Percentiles rank a stretch among this genome's conserved stretches.
Conservation (phyloP, 352 stramenopile species). For the Pythium myriotylum region DNA sequence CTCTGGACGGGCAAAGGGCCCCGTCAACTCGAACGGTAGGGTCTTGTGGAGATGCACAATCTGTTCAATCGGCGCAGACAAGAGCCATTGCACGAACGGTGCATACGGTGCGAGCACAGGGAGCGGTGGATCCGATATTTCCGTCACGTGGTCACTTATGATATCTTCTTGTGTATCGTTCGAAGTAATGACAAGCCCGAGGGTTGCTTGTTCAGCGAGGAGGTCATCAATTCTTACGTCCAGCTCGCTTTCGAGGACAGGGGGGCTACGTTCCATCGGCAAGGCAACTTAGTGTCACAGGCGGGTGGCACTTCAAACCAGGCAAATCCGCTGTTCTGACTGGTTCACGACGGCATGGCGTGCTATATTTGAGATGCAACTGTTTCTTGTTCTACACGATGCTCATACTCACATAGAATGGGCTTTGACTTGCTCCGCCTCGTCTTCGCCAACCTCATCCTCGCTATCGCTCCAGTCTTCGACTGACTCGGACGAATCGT, state of each 20-base stretch:
- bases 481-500: slow-evolving; percentile 9
- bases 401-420: slow-evolving; percentile 4
- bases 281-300: neutral
- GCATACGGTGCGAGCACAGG: slow-evolving; percentile 41
- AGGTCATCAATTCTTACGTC: slow-evolving; percentile 18
- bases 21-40: slow-evolving; percentile 28
- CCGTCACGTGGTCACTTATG: neutral
- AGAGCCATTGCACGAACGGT: slow-evolving; percentile 65
- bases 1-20: slow-evolving; percentile 2
- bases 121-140: slow-evolving; percentile 38
- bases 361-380: slow-evolving; percentile 1
- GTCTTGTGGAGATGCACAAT: slow-evolving; percentile 37
- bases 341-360: neutral
- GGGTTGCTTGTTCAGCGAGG: slow-evolving; percentile 4
- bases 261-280: neutral
- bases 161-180: neutral
- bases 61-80: slow-evolving; percentile 47
- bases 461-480: slow-evolving; percentile 27
- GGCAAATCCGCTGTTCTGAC: neutral
- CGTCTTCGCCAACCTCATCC: slow-evolving; percentile 21
- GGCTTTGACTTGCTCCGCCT: slow-evolving; percentile 12
- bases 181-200: slow-evolving; percentile 7
- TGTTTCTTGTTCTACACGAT: too few species aligned
- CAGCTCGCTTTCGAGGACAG: slow-evolving; percentile 6
- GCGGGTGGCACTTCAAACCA: too few species aligned